phyloP scores from a whole-genome alignment of 306 rosid species.

The Dalbergia oliveri region DNA sequence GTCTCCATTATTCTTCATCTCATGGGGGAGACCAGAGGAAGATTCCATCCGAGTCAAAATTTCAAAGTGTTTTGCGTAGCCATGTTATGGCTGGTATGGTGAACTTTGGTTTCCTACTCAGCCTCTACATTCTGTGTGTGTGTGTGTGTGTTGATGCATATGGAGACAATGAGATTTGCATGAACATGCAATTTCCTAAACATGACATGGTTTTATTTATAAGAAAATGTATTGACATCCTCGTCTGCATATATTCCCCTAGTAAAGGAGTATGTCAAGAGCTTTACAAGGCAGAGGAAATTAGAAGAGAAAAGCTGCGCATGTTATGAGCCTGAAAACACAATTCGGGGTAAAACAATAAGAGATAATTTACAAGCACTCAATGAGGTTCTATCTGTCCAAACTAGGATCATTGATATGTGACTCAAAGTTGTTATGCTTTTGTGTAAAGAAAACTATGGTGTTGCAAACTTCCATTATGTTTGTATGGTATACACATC shows the following conservation, averaged over 20 bases:
- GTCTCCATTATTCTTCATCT: constrained; percentile 48
- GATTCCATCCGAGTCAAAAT: constrained; percentile 58
- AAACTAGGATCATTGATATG: background rate
- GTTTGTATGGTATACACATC: background rate
- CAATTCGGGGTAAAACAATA: background rate
- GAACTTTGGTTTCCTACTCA: constrained; percentile 5
- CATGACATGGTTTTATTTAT: background rate
- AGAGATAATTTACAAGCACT: background rate
- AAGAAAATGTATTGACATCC: background rate
- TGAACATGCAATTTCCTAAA: constrained; percentile 1
- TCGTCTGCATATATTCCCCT: background rate
- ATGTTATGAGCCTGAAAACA: background rate
- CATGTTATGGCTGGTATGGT: constrained; percentile 66
- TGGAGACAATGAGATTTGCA: background rate
- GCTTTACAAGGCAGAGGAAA: background rate
- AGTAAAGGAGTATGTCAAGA: background rate
- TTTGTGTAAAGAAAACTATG: background rate
- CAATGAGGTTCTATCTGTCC: background rate
- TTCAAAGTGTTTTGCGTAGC: constrained; percentile 58
- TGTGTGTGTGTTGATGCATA: background rate
- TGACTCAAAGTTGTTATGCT: background rate
- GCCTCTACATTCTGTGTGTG: background rate
- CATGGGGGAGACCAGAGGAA: constrained; percentile 56
- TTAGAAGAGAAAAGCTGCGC: background rate
- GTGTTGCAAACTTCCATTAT: background rate